Conservation (phyloP, 208 protist genomes). For the Crithidia expoeki region DNA sequence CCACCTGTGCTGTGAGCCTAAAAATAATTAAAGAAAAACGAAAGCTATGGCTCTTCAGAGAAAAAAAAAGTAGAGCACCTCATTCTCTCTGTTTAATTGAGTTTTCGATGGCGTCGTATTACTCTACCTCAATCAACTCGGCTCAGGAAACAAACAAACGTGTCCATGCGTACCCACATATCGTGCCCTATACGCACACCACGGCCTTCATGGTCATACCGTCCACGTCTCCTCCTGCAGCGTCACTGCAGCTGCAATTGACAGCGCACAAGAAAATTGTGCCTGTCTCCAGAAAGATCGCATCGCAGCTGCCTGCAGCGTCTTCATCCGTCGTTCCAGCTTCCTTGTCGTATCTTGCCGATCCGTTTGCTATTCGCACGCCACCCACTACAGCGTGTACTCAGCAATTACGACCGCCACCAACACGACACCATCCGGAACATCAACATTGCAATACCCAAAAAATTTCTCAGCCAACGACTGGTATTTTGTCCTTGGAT, state of each 20-base stretch:
- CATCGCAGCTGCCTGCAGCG: neutral
- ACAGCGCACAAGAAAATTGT: neutral
- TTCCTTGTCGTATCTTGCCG: neutral
- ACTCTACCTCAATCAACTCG: neutral
- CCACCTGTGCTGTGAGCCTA: too few relatives aligned
- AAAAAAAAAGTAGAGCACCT: too few relatives aligned
- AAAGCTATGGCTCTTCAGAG: too few relatives aligned
- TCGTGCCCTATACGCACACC: constrained; percentile 27
- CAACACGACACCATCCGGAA: neutral
- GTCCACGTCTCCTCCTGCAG: neutral
- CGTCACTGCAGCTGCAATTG: neutral
- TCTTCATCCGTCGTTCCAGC: neutral
- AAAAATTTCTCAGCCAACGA: too few relatives aligned
- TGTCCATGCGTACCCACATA: neutral
- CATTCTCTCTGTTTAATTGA: neutral
- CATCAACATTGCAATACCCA: neutral
- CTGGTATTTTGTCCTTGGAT: too few relatives aligned
- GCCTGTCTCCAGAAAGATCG: neutral
- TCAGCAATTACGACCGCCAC: neutral
- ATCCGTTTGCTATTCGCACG: neutral
- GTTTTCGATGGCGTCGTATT: neutral
- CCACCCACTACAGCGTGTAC: neutral
- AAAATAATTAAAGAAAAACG: too few relatives aligned
- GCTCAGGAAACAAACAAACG: neutral
- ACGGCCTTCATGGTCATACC: constrained; percentile 25